phyloP scores from a whole-genome alignment of 495 filamentous ascomycete species.

The Aspergillus nanangensis region DNA sequence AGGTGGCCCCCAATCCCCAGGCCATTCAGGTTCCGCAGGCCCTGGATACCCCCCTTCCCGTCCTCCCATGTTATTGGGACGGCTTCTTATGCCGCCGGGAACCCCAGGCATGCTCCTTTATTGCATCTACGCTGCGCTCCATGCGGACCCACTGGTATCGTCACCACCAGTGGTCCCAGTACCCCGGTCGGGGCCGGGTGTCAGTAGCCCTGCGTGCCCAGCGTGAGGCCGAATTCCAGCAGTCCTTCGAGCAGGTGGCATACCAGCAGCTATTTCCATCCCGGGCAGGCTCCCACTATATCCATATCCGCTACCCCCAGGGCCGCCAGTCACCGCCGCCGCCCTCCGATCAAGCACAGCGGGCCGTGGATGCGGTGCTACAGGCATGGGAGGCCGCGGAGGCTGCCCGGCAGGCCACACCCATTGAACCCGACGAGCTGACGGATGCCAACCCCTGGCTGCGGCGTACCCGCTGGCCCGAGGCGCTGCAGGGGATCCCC shows the following conservation, averaged over 20 bases:
- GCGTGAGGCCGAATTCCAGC: too few relatives aligned
- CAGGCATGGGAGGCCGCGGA: not conserved
- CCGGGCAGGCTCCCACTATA: not conserved
- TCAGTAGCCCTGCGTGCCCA: too few relatives aligned
- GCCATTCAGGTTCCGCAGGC: not conserved
- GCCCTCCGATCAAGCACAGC: not conserved
- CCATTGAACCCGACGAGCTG: not conserved
- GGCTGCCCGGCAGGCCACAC: not conserved
- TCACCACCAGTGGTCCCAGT: not conserved
- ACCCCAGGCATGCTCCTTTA: not conserved
- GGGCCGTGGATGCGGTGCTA: not conserved
- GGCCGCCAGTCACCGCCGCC: not conserved
- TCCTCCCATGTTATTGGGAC: not conserved
- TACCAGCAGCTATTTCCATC: conserved; percentile 1
- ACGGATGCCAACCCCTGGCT: not conserved
- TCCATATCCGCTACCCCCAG: not conserved
- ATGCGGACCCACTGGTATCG: not conserved
- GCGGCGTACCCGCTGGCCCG: not conserved
- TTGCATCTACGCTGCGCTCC: not conserved
- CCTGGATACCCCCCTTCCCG: not conserved
- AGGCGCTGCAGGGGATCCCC: not conserved
- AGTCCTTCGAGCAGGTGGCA: not conserved
- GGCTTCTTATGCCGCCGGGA: not conserved
- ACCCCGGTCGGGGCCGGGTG: not conserved
- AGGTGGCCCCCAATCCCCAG: not conserved